phyloP scores from a whole-genome alignment of 805 yeast genomes.

The Candida palmyrensis region DNA sequence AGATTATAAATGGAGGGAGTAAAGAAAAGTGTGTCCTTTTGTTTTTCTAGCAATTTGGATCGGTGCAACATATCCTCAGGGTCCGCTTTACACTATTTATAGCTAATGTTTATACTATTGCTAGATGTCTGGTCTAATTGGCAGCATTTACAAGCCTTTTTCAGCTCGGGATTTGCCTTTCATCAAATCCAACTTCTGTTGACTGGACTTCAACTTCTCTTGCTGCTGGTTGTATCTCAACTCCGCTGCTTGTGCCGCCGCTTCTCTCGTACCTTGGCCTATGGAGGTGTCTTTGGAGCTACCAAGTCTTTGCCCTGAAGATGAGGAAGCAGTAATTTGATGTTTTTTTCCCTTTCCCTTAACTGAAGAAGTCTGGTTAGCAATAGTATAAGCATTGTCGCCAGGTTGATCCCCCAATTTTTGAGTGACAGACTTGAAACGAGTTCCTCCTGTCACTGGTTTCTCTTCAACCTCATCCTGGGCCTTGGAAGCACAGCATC shows the following conservation, averaged over 20 bases:
- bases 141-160: slow-evolving; percentile 26
- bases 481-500: slow-evolving; percentile 14
- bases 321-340: no score
- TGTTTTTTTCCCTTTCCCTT: no score
- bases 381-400: no score
- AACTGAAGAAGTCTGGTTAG: neutral
- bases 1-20: neutral
- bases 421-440: neutral
- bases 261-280: slow-evolving; percentile 17
- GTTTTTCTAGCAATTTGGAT: no score
- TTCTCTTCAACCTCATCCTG: slow-evolving; percentile 4
- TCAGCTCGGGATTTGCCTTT: slow-evolving; percentile 24
- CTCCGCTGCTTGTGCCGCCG: slow-evolving; percentile 39
- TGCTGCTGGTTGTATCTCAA: slow-evolving; percentile 25
- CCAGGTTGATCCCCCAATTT: no score
- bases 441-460: neutral
- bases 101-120: no score
- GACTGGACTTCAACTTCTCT: slow-evolving; percentile 20
- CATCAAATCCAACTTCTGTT: slow-evolving; percentile 26
- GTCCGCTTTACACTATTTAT: no score
- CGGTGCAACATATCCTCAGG: no score
- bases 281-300: slow-evolving; percentile 4
- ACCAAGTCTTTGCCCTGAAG: slow-evolving; percentile 14
- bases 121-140: no score
- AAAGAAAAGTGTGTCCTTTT: no score